These are phyloP conservation scores for Didymella segeticola DNA, from an alignment of 2,329 filamentous ascomycete genomes.

Conservation along the genomic window DNA sequence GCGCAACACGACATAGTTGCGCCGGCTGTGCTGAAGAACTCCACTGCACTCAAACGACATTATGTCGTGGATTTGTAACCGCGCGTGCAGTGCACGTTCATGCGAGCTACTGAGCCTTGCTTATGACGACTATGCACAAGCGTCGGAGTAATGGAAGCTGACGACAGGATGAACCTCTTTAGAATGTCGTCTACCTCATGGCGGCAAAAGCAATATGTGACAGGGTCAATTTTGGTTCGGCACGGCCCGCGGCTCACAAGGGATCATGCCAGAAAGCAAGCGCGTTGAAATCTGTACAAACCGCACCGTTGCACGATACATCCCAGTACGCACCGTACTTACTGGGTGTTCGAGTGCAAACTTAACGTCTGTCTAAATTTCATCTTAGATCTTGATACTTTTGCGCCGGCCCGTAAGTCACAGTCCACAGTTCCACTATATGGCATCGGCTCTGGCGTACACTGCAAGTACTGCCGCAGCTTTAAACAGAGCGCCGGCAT, in stretches of 20 bases:
- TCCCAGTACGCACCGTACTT: neutral
- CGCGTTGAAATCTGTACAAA: neutral
- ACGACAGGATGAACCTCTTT: neutral
- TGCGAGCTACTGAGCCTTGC: neutral
- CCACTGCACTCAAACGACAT: neutral
- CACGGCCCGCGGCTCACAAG: conserved; percentile 1
- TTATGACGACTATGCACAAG: too few species aligned
- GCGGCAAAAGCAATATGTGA: conserved; percentile 3
- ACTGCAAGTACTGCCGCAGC: too few species aligned
- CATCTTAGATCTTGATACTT: neutral
- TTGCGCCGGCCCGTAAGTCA: neutral
- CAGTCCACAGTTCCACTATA: too few species aligned
- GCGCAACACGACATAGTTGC: neutral
- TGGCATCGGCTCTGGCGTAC: neutral
- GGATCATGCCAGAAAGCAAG: conserved; percentile 4
- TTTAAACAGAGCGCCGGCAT: too few species aligned
- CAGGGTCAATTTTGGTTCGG: conserved; percentile 8
- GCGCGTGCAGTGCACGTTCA: neutral
- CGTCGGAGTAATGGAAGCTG: too few species aligned
- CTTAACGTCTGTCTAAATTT: neutral
- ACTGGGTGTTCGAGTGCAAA: neutral
- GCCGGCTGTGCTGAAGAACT: neutral
- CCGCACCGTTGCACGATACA: neutral
- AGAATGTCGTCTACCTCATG: neutral
- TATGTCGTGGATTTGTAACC: neutral